These are phyloP conservation scores for Cladosporium sp. DNA, from an alignment of 2,329 filamentous ascomycete genomes.

Conservation along the genomic window DNA sequence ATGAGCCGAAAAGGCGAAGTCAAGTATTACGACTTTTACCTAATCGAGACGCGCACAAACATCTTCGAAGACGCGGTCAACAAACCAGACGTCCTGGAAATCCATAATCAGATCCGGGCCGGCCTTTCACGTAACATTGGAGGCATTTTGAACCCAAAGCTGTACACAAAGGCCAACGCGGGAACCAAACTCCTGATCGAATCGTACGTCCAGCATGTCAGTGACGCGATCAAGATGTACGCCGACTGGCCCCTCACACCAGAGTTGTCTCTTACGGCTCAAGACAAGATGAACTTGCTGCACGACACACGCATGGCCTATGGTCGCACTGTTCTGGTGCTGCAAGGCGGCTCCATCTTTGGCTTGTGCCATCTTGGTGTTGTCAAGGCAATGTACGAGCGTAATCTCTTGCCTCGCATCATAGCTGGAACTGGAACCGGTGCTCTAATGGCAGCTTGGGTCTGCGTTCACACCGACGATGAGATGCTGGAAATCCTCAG, in stretches of 20 bases:
- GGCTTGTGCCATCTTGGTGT: constrained; percentile 88
- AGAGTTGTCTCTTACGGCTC: constrained; percentile 43
- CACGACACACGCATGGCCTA: constrained; percentile 87
- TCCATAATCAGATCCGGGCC: constrained; percentile 78
- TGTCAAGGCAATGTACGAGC: constrained; percentile 79
- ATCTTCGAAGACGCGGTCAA: constrained; percentile 25
- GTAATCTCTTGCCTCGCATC: constrained; percentile 80
- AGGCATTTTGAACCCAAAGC: constrained; percentile 77
- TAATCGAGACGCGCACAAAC: constrained; percentile 73
- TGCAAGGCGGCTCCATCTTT: constrained; percentile 90
- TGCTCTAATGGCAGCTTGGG: constrained; percentile 82
- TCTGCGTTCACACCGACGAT: constrained; percentile 83
- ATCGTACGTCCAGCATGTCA: constrained; percentile 82
- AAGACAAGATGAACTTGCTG: constrained; percentile 80
- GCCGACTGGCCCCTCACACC: constrained; percentile 59
- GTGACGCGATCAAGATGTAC: constrained; percentile 77
- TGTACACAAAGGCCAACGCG: constrained; percentile 83
- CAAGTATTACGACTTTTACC: constrained; percentile 75
- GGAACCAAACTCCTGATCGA: constrained; percentile 90
- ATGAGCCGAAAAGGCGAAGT: constrained; percentile 53
- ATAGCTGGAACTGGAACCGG: constrained; percentile 90
- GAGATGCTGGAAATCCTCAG: constrained; percentile 76
- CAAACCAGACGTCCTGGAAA: constrained; percentile 63
- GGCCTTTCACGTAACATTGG: constrained; percentile 80
- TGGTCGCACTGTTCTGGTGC: constrained; percentile 78